Evolutionary conservation across 2,329 filamentous ascomycete genomes (phyloP), one percentile per base, ranked within the genome.

Genomic region (Periconia macrospinosa): DNA sequence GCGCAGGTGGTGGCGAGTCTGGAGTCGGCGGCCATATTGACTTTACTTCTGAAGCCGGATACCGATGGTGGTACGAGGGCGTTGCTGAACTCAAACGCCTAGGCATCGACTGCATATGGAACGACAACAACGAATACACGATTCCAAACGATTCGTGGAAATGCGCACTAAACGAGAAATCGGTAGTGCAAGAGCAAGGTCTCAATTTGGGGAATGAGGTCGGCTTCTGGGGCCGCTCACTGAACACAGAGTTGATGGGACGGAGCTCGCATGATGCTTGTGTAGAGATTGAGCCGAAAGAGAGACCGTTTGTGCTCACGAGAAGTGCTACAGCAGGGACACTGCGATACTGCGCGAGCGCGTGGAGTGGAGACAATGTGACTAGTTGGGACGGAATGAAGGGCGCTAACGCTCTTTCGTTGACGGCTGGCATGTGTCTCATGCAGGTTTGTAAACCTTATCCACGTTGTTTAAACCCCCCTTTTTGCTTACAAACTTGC

Each of bases 101-200:
- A 9, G 87, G 87, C 1, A 87, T 91, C 52, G 87, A 90, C 59
- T 87, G 81, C 45, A 89, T 90, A 75, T 91, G 88, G 88, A 91
- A 91, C 59, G 88, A 91, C 67, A 91, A 91, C 71, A 91, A 90
- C 60, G 88, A 91, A 69, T 91, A 90, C 68, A 86, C 84, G 0
- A 79, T 89, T 2, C 81, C 85, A 0, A 78, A 83, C 55, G 88
- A 91, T 54, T 77, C 81, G 20, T 90, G 87, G 87, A 73, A 83
- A 52, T 82, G 85, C 48, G 81, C 83, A 0, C 75, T 89, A 0
- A 79, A 85, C 41, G 74, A 77, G 37, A 49, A 58, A 6, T 57
- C 63, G 14, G 50, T 72, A 1, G 50, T 45, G 1, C 57, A 66
- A 49, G 65, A 70, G 2, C 73, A 75, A 0, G 66, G 72, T 0